Evolutionary conservation across 176 grass and related monocot species (phyloP).

Genomic region (Microstegium vimineum): DNA sequence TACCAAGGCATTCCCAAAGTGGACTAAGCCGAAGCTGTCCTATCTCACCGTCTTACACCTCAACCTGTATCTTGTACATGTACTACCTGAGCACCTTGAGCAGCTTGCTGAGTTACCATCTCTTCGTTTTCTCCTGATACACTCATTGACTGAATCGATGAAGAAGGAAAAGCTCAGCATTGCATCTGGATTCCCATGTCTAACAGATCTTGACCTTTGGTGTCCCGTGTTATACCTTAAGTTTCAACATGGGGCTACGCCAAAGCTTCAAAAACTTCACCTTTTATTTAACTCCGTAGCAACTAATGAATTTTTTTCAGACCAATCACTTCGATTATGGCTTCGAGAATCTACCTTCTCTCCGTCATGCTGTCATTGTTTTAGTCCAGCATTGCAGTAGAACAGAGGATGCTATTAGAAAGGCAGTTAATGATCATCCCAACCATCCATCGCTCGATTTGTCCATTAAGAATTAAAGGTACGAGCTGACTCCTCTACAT

Average conservation of each 20-base stretch:
- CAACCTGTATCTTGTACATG: fast-evolving
- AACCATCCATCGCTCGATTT: not conserved
- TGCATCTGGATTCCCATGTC: not conserved
- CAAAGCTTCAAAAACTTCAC: not conserved
- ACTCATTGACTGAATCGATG: fast-evolving
- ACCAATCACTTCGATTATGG: not conserved
- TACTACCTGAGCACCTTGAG: not conserved
- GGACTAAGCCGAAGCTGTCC: not conserved
- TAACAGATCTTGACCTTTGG: not conserved
- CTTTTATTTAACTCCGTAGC: fast-evolving
- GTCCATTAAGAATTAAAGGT: not conserved
- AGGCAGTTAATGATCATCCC: not conserved
- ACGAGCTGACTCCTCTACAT: not conserved
- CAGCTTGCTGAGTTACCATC: not conserved
- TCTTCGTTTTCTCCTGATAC: not conserved
- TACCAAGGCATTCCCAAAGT: not conserved
- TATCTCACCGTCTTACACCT: not conserved
- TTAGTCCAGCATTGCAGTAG: too few species aligned
- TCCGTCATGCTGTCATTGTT: not conserved
- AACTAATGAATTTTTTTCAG: not conserved
- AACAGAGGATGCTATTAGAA: not conserved
- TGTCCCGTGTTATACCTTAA: not conserved
- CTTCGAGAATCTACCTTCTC: not conserved
- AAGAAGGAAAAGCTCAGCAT: not conserved
- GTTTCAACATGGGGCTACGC: not conserved